Evolutionary conservation across 345 rosid species (phyloP), one percentile per base, ranked within the genome.

Genomic region (Arabis alpina): DNA sequence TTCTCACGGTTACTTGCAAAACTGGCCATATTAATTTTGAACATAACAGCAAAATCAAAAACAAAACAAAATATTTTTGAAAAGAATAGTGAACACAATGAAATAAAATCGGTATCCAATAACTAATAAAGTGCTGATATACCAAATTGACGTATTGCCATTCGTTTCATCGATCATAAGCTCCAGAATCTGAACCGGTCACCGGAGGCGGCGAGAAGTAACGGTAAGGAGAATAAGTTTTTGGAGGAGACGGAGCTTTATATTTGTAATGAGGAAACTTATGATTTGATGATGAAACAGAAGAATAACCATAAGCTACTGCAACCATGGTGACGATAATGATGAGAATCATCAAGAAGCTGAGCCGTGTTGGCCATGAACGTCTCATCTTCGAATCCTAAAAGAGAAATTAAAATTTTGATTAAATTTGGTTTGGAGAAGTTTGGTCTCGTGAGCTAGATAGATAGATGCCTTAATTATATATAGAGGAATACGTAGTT

Each of bases 211-310:
- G 80, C 3, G 76, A 76, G 80, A 76, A 76, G 14, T 76, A 76
- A 34, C 71, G 75, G 54, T 75, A 76, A 70, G 80, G 80, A 59
- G 76, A 70, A 71, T 64, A 76, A 5, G 75, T 75, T 0, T 66
- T 62, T 0, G 79, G 75, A 61, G 79, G 79, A 48, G 19, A 13
- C n/a, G 75, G 79, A 3, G 79, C 65, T 68, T 75, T 75, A 60
- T 69, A 75, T 15, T 75, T 75, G 75, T 75, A 75, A 64, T 76
- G 76, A 40, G 80, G 80, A 36, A 76, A 76, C 65, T 76, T 76
- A 71, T 76, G 75, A 25, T 34, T 57, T 70, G 72, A 30, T 30
- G 80, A 50, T 1, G 75, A 30, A 15, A 36, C 71, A 44, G 76
- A 71, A 2, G 72, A 75, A 44, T 61, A 61, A 13, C 74, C 79